Evolutionary conservation across 345 rosid species (phyloP).

Genomic region (Brassica nigra): DNA sequence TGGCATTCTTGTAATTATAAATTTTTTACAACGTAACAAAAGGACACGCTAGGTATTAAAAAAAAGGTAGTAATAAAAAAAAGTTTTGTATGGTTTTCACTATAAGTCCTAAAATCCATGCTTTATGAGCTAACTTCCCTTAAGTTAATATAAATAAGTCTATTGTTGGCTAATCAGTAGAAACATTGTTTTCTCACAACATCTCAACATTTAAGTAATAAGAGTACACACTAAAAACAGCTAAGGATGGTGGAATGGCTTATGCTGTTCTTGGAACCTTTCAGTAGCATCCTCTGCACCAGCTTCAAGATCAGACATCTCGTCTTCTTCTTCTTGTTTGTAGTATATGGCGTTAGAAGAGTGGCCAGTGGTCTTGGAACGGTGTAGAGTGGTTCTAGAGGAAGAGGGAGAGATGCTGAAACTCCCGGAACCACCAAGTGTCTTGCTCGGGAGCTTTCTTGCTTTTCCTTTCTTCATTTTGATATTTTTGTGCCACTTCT

Average conservation of each 20-base stretch:
- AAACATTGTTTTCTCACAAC: neutral
- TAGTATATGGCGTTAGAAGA: slow-evolving; percentile 46
- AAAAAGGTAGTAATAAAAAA: too few relatives aligned
- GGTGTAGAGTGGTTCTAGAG: slow-evolving; percentile 50
- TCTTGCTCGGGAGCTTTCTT: slow-evolving; percentile 39
- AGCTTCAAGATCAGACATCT: slow-evolving; percentile 59
- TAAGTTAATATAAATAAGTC: neutral
- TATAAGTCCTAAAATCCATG: too few relatives aligned
- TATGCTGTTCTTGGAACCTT: slow-evolving; percentile 1
- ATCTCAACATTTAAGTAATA: neutral
- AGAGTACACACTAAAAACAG: neutral
- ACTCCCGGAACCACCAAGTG: slow-evolving; percentile 53
- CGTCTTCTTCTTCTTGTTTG: slow-evolving; percentile 42
- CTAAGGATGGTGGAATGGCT: slow-evolving; percentile 15
- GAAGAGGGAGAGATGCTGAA: slow-evolving; percentile 32
- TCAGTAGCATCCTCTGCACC: slow-evolving; percentile 23
- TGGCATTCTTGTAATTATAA: too few relatives aligned
- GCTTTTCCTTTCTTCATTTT: slow-evolving; percentile 62
- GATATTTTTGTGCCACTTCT: slow-evolving; percentile 81
- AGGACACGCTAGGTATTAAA: too few relatives aligned
- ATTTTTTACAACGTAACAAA: too few relatives aligned
- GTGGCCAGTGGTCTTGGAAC: slow-evolving; percentile 85
- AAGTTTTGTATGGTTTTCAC: too few relatives aligned
- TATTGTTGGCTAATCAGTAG: neutral
- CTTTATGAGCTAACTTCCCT: too few relatives aligned